These are phyloP conservation scores for Salix arbutifolia DNA, from an alignment of 345 rosid species.

Conservation along the genomic window DNA sequence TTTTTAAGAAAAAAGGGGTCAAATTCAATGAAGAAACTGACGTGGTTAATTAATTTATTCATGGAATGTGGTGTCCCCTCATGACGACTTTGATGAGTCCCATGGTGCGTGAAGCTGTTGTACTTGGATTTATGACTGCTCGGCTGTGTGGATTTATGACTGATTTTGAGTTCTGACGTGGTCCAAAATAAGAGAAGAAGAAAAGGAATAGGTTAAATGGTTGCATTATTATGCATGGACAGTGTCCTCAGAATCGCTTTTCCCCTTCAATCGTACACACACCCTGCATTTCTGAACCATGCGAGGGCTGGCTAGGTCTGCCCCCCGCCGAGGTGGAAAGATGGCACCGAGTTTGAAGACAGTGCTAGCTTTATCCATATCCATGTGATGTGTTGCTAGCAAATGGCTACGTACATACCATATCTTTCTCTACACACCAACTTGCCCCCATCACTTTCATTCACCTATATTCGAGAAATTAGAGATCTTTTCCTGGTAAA, in stretches of 20 bases:
- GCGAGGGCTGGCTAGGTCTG: neutral
- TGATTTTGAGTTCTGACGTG: neutral
- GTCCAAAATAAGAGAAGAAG: neutral
- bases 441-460: neutral
- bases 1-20: neutral
- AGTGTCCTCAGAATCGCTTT: neutral
- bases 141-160: neutral
- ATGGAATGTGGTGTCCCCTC: neutral
- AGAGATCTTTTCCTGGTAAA: neutral
- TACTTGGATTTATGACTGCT: neutral
- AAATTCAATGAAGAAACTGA: neutral
- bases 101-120: neutral
- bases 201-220: neutral
- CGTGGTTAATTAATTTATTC: neutral
- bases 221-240: neutral
- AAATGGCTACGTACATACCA: too few species aligned
- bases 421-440: too few species aligned
- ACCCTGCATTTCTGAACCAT: neutral
- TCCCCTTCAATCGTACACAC: neutral
- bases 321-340: neutral
- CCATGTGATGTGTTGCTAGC: too few species aligned
- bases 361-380: too few species aligned
- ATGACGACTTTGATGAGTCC: neutral
- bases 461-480: neutral
- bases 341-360: neutral